phyloP scores from a whole-genome alignment of 805 yeast species.

The Saturnispora sekii region DNA sequence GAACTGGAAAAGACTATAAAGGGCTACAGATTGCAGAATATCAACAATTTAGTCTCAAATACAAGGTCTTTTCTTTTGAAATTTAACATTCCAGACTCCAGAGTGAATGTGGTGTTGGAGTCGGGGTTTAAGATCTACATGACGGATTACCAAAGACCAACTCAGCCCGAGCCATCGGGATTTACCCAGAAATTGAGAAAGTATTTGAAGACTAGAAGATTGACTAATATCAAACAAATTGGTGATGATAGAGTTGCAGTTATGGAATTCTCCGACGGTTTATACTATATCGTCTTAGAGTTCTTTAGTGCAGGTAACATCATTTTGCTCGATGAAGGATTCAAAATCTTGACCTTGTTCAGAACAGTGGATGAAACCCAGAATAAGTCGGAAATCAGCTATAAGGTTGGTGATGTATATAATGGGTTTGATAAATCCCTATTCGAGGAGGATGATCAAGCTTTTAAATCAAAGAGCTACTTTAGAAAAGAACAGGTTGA shows the following conservation, averaged over 20 bases:
- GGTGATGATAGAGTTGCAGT: constrained; percentile 79
- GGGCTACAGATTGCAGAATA: constrained; percentile 69
- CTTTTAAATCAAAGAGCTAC: neutral
- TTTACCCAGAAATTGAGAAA: constrained; percentile 82
- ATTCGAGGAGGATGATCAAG: constrained; percentile 23
- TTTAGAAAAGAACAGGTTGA: constrained; percentile 27
- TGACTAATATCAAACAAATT: constrained; percentile 64
- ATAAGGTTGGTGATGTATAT: constrained; percentile 70
- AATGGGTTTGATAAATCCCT: constrained; percentile 45
- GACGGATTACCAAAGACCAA: constrained; percentile 73
- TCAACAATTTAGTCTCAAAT: constrained; percentile 69
- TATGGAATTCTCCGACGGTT: constrained; percentile 75
- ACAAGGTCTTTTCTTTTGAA: constrained; percentile 67
- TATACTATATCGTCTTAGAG: constrained; percentile 69
- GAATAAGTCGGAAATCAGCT: constrained; percentile 55
- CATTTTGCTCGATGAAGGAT: constrained; percentile 59
- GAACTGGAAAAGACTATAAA: constrained; percentile 53
- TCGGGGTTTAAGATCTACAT: constrained; percentile 76
- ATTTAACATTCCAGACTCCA: constrained; percentile 77
- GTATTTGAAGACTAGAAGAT: constrained; percentile 70
- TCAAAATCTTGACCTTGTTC: constrained; percentile 61
- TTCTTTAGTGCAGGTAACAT: constrained; percentile 95
- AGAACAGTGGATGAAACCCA: constrained; percentile 44
- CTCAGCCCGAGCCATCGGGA: constrained; percentile 72
- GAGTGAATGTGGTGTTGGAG: constrained; percentile 65